A percentile compares a stretch with the other conserved stretches of the same genome.
Conservation (phyloP, 2,329 filamentous ascomycete genomes). For the Lithohypha guttulata region DNA sequence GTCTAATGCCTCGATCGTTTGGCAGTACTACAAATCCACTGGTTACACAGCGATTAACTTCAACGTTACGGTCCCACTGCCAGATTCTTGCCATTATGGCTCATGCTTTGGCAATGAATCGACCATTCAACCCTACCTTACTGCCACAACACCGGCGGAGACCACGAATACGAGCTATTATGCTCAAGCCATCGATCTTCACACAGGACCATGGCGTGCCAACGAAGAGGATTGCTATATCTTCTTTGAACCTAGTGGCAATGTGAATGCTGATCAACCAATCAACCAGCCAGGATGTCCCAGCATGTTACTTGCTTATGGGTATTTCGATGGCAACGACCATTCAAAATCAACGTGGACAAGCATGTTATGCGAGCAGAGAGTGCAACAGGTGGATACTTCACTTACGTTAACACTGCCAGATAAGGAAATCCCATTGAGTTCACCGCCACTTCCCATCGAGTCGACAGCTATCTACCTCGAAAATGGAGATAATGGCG, state of each 20-base stretch:
- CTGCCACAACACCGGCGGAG: too few relatives aligned
- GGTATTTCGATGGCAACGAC: slow-evolving; percentile 11
- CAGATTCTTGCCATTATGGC: slow-evolving; percentile 10
- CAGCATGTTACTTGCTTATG: slow-evolving; percentile 13
- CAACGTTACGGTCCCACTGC: slow-evolving; percentile 8
- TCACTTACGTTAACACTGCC: slow-evolving; percentile 5
- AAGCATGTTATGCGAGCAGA: slow-evolving; percentile 13
- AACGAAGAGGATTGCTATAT: too few relatives aligned
- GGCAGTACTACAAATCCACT: background rate
- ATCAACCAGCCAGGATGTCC: slow-evolving; percentile 18
- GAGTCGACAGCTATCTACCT: slow-evolving; percentile 10
- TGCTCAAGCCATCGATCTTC: too few relatives aligned
- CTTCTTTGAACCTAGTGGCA: too few relatives aligned
- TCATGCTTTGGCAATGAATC: slow-evolving; percentile 11
- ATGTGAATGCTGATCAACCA: too few relatives aligned
- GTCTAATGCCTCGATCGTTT: background rate
- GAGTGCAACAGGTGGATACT: slow-evolving; percentile 10
- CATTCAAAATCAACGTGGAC: background rate
- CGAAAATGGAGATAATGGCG: slow-evolving; percentile 2
- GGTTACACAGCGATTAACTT: slow-evolving; percentile 1
- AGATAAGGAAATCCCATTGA: background rate
- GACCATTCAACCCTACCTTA: too few relatives aligned
- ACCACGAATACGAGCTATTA: too few relatives aligned
- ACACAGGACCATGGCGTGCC: too few relatives aligned
- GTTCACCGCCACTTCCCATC: slow-evolving; percentile 7